These are phyloP conservation scores for Cystofilobasidium bisporidii DNA, from an alignment of 768 basidiomycete genomes.

Conservation along the genomic window DNA sequence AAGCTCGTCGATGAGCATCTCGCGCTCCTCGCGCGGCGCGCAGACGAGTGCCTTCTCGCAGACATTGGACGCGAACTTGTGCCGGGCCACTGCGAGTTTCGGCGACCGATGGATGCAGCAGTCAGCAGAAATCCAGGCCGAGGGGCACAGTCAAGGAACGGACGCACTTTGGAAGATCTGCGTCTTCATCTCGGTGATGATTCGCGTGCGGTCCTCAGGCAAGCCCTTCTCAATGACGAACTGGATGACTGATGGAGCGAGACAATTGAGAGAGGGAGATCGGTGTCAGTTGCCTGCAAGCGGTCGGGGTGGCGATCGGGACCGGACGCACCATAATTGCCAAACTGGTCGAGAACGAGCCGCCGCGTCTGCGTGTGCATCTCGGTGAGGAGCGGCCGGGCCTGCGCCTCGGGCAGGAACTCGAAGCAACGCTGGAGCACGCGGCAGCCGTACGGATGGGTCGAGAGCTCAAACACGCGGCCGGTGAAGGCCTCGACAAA, in stretches of 20 bases:
- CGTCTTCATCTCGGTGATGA: conserved; percentile 62
- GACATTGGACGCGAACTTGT: conserved; percentile 90
- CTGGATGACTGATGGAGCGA: conserved; percentile 65
- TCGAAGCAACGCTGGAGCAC: conserved; percentile 90
- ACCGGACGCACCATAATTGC: conserved; percentile 42
- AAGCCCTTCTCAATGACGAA: conserved; percentile 77
- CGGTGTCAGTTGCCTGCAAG: too few relatives aligned
- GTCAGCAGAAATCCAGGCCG: too few relatives aligned
- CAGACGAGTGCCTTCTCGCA: conserved; percentile 77
- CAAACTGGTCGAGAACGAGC: conserved; percentile 85
- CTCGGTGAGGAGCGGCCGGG: conserved; percentile 67
- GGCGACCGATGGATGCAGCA: too few relatives aligned
- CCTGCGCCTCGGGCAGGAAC: conserved; percentile 60
- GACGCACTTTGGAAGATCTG: conserved; percentile 50
- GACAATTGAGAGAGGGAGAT: background rate
- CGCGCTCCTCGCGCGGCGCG: conserved; percentile 56
- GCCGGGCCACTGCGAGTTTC: conserved; percentile 34
- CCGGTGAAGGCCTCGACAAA: conserved; percentile 69
- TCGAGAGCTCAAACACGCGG: conserved; percentile 58
- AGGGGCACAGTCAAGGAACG: too few relatives aligned
- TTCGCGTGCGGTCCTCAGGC: conserved; percentile 55
- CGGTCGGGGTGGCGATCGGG: too few relatives aligned
- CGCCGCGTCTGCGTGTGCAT: conserved; percentile 59
- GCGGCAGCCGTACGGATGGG: conserved; percentile 86
- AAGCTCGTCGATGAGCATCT: conserved; percentile 68